Evolutionary conservation across 768 basidiomycete species (phyloP).

Genomic region (Termitomyces heimii): DNA sequence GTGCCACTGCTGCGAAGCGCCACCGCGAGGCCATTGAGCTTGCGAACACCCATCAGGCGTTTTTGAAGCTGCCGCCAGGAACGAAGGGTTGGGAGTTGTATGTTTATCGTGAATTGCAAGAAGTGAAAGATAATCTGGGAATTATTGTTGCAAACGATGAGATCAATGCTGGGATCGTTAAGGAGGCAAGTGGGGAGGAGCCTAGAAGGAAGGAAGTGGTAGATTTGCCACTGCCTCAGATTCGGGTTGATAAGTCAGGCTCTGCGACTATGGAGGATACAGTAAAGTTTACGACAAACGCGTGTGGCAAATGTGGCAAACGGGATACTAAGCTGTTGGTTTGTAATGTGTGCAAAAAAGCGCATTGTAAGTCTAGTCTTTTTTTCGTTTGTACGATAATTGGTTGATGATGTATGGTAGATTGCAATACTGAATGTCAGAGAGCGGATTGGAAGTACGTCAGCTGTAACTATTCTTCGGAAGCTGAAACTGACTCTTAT

Average conservation of each 20-base stretch:
- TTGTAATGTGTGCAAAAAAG: slow-evolving; percentile 21
- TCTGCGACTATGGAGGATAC: slow-evolving; percentile 7
- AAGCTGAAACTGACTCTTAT: slow-evolving; percentile 7
- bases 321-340: slow-evolving; percentile 20
- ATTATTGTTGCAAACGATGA: slow-evolving; percentile 19
- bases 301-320: slow-evolving; percentile 21
- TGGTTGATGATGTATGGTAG: not conserved
- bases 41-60: slow-evolving; percentile 19
- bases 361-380: slow-evolving; percentile 18
- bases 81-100: slow-evolving; percentile 18
- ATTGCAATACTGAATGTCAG: slow-evolving; percentile 4
- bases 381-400: no score
- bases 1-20: slow-evolving; percentile 25
- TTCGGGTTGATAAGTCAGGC: slow-evolving; percentile 16
- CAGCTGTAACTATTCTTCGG: not conserved
- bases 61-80: slow-evolving; percentile 8
- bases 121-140: slow-evolving; percentile 18
- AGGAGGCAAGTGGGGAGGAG: slow-evolving; percentile 1
- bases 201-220: slow-evolving; percentile 18
- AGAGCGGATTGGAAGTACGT: slow-evolving; percentile 7
- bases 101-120: slow-evolving; percentile 15
- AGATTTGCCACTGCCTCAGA: slow-evolving; percentile 10
- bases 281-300: slow-evolving; percentile 23
- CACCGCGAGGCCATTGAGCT: slow-evolving; percentile 25
- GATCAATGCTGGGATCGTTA: slow-evolving; percentile 12